A percentile compares a stretch with the other conserved stretches of the same genome.
These are phyloP conservation scores for Lepidium campestre DNA, from an alignment of 441 rosid genomes.

Conservation along the genomic window DNA sequence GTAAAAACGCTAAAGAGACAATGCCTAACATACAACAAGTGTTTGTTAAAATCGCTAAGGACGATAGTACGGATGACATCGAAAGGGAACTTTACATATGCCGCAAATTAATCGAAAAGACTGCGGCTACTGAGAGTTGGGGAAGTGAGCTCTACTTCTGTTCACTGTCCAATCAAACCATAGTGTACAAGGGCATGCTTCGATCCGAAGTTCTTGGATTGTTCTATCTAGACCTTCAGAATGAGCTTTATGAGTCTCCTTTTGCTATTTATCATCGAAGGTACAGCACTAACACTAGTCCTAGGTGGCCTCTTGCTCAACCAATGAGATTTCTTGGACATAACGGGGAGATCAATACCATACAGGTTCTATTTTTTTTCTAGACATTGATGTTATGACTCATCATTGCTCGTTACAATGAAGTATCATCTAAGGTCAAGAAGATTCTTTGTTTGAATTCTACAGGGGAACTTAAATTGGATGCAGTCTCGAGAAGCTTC, in stretches of 20 bases:
- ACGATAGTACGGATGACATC: conserved; percentile 79
- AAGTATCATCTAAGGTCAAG: conserved; percentile 13
- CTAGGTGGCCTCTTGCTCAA: conserved; percentile 99
- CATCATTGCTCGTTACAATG: background rate
- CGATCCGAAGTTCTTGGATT: conserved; percentile 92
- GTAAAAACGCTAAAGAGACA: conserved; percentile 88
- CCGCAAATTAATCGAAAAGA: conserved; percentile 81
- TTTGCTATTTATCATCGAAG: conserved; percentile 97
- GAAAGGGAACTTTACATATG: conserved; percentile 95
- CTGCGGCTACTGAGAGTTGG: conserved; percentile 61
- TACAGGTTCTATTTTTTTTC: conserved; percentile 53
- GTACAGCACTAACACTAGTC: conserved; percentile 98
- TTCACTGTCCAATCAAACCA: conserved; percentile 94
- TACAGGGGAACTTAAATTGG: conserved; percentile 98
- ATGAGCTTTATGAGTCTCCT: conserved; percentile 67
- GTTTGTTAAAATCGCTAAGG: conserved; percentile 78
- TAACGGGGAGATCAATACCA: conserved; percentile 98
- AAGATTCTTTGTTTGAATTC: conserved; percentile 15
- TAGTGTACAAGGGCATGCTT: conserved; percentile 99
- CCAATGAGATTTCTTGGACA: conserved; percentile 99
- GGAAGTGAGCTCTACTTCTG: conserved; percentile 89
- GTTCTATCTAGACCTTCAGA: conserved; percentile 83
- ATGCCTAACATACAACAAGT: conserved; percentile 96
- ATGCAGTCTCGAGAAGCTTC: conserved; percentile 98
- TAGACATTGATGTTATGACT: background rate